Conservation (phyloP, 352 stramenopile species). For the Phytophthora sp. region DNA sequence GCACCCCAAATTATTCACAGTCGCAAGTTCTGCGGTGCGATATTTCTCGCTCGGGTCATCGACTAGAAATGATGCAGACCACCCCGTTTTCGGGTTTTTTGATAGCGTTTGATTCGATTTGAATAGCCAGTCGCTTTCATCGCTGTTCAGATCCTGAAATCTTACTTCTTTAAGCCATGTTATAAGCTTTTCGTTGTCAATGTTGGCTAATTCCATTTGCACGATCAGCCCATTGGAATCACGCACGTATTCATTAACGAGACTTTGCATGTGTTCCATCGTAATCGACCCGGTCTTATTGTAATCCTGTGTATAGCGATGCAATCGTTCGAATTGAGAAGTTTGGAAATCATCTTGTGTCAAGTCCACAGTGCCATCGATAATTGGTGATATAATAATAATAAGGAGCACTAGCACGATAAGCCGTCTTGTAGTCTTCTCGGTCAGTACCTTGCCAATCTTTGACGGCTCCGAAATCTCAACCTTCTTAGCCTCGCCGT, state of each 20-base stretch:
- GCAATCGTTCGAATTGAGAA: conserved; percentile 76
- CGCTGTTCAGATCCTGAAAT: conserved; percentile 62
- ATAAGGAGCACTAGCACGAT: conserved; percentile 92
- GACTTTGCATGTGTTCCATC: conserved; percentile 46
- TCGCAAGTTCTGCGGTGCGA: conserved; percentile 63
- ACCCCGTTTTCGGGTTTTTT: conserved; percentile 76
- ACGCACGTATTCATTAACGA: conserved; percentile 78
- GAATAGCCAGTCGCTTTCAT: conserved; percentile 52
- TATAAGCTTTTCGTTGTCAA: conserved; percentile 44
- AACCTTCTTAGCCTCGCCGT: conserved; percentile 54
- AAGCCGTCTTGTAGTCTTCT: conserved; percentile 93
- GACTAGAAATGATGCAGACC: conserved; percentile 60
- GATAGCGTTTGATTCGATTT: conserved; percentile 41
- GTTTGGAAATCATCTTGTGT: conserved; percentile 82
- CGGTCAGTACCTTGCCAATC: conserved; percentile 94
- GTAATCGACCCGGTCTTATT: conserved; percentile 67
- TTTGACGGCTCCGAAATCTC: conserved; percentile 91
- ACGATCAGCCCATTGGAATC: conserved; percentile 77
- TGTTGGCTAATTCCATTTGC: conserved; percentile 62
- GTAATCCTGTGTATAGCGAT: conserved; percentile 86
- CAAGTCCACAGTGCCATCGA: conserved; percentile 73
- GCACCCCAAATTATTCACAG: conserved; percentile 70
- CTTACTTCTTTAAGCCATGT: conserved; percentile 62
- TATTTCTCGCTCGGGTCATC: conserved; percentile 46
- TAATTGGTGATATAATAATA: conserved; percentile 86